A percentile compares a stretch with the other conserved stretches of the same genome.
phyloP scores from a whole-genome alignment of 1,284 basidiomycete genomes.

The Tilletia horrida region DNA sequence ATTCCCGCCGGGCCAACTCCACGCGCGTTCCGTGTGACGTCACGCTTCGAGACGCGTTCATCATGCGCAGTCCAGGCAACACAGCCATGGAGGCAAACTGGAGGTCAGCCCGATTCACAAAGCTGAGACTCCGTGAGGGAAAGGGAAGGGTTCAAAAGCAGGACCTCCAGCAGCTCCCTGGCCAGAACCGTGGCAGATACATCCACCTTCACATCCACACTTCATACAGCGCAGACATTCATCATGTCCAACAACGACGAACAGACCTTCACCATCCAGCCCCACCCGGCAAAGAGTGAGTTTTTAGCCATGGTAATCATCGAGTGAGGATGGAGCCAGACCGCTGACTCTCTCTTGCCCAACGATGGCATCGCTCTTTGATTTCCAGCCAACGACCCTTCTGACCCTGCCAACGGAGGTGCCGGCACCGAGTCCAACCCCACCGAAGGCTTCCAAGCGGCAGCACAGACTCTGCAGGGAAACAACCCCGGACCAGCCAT shows the following conservation, averaged over 20 bases:
- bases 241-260: constrained; percentile 30
- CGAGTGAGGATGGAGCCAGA: no score
- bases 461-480: constrained; percentile 25
- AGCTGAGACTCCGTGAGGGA: no score
- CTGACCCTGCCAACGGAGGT: constrained; percentile 33
- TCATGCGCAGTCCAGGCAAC: no score
- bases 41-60: no score
- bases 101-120: no score
- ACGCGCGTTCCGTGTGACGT: no score
- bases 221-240: neutral
- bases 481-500: constrained; percentile 12
- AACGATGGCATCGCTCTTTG: neutral
- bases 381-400: constrained; percentile 38
- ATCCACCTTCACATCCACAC: neutral
- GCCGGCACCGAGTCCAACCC: constrained; percentile 28
- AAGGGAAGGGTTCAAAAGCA: constrained; percentile 1
- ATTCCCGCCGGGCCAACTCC: no score
- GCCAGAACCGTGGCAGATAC: neutral
- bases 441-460: constrained; percentile 27
- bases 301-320: no score
- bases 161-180: neutral
- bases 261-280: constrained; percentile 41
- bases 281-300: constrained; percentile 41
- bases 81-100: no score
- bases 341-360: neutral